Conservation (phyloP, 306 rosid species). For the Astragalus membranaceus region DNA sequence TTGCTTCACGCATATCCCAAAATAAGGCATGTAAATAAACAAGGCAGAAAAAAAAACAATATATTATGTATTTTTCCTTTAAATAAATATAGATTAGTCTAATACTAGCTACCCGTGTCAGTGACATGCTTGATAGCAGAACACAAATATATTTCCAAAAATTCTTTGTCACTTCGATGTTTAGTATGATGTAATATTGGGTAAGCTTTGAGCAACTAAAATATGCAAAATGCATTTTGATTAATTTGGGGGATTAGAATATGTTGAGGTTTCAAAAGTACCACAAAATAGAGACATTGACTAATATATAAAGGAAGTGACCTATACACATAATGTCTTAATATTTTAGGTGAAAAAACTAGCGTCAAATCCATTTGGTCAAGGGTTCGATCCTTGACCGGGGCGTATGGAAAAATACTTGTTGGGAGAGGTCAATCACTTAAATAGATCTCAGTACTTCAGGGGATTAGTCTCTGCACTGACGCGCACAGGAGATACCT, state of each 20-base stretch:
- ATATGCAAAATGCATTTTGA: neutral
- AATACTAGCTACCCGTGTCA: neutral
- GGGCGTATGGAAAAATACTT: too few relatives aligned
- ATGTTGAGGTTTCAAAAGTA: too few relatives aligned
- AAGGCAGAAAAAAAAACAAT: neutral
- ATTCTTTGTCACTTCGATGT: neutral
- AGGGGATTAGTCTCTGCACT: too few relatives aligned
- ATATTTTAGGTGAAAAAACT: too few relatives aligned
- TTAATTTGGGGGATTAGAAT: neutral
- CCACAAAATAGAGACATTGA: too few relatives aligned
- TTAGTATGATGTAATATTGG: neutral
- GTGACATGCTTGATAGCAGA: neutral
- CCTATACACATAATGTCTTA: too few relatives aligned
- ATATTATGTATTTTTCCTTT: neutral
- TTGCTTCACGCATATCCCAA: constrained; percentile 37
- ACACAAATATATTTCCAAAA: neutral
- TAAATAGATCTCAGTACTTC: too few relatives aligned
- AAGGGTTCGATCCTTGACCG: too few relatives aligned
- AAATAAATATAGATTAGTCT: neutral
- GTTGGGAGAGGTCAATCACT: too few relatives aligned
- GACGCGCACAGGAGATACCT: too few relatives aligned
- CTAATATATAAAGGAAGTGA: too few relatives aligned
- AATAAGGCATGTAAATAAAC: neutral
- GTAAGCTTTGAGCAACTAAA: neutral
- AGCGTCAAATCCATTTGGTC: too few relatives aligned